These are phyloP conservation scores for Dryas drummondii DNA, from an alignment of 306 rosid species.

Conservation along the genomic window DNA sequence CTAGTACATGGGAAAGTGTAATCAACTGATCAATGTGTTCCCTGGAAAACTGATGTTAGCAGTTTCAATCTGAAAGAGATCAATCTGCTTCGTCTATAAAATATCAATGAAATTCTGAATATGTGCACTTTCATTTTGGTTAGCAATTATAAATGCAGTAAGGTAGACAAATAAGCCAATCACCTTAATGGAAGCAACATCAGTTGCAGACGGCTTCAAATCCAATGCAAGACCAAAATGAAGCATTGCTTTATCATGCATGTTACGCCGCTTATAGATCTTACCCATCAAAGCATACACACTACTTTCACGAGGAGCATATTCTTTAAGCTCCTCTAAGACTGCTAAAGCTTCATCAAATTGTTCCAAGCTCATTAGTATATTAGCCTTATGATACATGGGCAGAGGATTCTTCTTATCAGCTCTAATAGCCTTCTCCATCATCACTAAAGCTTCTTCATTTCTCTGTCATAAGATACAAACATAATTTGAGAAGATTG, in stretches of 20 bases:
- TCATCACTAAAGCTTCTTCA: slow-evolving; percentile 75
- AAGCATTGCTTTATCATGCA: slow-evolving; percentile 93
- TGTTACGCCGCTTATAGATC: slow-evolving; percentile 77
- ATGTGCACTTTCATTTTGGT: not conserved
- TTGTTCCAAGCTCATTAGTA: slow-evolving; percentile 68
- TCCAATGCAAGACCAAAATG: slow-evolving; percentile 96
- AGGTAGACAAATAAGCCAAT: slow-evolving; percentile 9
- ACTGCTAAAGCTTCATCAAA: slow-evolving; percentile 86
- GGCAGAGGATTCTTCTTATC: slow-evolving; percentile 98
- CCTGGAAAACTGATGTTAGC: too few species aligned
- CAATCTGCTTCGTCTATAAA: too few species aligned
- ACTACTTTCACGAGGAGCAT: slow-evolving; percentile 91
- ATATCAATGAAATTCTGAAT: not conserved
- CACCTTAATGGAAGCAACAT: slow-evolving; percentile 95
- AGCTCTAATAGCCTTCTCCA: slow-evolving; percentile 92
- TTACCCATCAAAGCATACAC: slow-evolving; percentile 95
- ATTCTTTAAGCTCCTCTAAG: slow-evolving; percentile 85
- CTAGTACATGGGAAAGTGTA: too few species aligned
- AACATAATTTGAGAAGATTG: slow-evolving; percentile 28
- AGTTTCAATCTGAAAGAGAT: too few species aligned
- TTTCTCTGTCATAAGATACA: slow-evolving; percentile 57
- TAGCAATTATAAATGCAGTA: not conserved
- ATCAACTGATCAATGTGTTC: too few species aligned
- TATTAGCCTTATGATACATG: slow-evolving; percentile 97
- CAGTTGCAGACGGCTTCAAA: slow-evolving; percentile 93